Evolutionary conservation across 257 asterid species (phyloP).

Genomic region (Nicotiana sylvestris): DNA sequence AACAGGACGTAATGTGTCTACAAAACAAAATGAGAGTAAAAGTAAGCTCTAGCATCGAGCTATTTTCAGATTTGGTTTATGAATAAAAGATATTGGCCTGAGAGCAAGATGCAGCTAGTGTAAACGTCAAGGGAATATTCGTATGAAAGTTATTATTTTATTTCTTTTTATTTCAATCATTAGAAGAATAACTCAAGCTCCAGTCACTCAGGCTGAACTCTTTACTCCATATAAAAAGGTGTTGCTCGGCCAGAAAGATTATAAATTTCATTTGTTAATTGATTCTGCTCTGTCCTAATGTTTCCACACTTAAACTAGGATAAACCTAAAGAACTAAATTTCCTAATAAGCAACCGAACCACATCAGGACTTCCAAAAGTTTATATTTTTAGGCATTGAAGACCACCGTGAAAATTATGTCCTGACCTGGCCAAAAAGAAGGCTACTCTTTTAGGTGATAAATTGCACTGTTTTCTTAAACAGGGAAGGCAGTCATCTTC

Average conservation of each 20-base stretch:
- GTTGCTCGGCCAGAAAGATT: neutral
- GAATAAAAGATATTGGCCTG: neutral
- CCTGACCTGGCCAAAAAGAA: neutral
- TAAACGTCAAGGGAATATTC: neutral
- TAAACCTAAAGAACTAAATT: neutral
- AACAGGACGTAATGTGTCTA: slow-evolving; percentile 58
- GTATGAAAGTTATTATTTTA: neutral
- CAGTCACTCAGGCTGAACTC: neutral
- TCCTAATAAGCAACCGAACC: neutral
- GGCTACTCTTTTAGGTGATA: neutral
- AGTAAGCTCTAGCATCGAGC: neutral
- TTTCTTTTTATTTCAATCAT: neutral
- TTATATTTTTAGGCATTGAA: neutral
- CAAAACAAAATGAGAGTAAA: slow-evolving; percentile 8
- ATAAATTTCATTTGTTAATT: neutral
- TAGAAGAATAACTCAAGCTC: neutral
- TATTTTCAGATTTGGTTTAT: neutral
- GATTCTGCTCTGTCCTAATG: neutral
- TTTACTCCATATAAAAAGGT: neutral
- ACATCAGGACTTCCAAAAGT: neutral
- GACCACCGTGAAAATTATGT: neutral
- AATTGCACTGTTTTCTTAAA: neutral
- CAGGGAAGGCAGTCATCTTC: no score
- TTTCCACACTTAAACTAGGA: neutral
- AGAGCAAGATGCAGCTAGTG: neutral